These are phyloP conservation scores for Saksenaea oblongispora DNA, from an alignment of 371 early-diverging fungal genomes.

Conservation along the genomic window DNA sequence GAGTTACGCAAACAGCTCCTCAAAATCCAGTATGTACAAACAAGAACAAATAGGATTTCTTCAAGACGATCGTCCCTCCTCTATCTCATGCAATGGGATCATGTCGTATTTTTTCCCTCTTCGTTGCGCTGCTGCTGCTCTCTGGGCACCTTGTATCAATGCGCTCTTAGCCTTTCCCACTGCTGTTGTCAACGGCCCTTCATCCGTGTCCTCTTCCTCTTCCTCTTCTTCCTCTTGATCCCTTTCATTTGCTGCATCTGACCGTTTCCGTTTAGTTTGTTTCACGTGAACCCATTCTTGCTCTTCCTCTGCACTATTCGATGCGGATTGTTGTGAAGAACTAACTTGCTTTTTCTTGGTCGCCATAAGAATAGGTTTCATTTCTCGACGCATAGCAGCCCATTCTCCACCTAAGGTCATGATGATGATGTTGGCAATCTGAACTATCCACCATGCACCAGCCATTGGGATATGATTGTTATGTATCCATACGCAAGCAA, in stretches of 20 bases:
- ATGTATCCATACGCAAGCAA: conserved; percentile 61
- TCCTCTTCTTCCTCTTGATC: conserved; percentile 6
- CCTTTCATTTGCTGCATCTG: conserved; percentile 12
- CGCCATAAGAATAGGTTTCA: conserved; percentile 76
- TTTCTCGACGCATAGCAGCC: conserved; percentile 80
- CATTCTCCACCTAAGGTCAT: conserved; percentile 82
- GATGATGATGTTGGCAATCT: conserved; percentile 51
- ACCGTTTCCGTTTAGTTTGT: conserved; percentile 12
- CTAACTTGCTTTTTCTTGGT: conserved; percentile 14
- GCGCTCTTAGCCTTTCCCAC: conserved; percentile 40
- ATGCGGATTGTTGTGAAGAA: conserved; percentile 13
- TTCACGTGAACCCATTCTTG: conserved; percentile 10
- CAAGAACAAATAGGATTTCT: neutral
- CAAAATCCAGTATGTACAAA: neutral
- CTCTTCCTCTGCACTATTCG: conserved; percentile 4
- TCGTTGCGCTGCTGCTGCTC: conserved; percentile 14
- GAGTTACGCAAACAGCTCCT: too few species aligned
- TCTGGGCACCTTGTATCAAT: conserved; percentile 18
- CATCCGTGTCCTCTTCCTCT: conserved; percentile 14
- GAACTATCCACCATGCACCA: conserved; percentile 73
- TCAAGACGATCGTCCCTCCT: neutral
- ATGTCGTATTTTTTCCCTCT: conserved; percentile 38
- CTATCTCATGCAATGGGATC: conserved; percentile 39
- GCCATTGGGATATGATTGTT: conserved; percentile 60
- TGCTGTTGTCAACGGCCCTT: conserved; percentile 35